These are phyloP conservation scores for Claviceps monticola DNA, from an alignment of 2,329 filamentous ascomycete genomes.

Conservation along the genomic window DNA sequence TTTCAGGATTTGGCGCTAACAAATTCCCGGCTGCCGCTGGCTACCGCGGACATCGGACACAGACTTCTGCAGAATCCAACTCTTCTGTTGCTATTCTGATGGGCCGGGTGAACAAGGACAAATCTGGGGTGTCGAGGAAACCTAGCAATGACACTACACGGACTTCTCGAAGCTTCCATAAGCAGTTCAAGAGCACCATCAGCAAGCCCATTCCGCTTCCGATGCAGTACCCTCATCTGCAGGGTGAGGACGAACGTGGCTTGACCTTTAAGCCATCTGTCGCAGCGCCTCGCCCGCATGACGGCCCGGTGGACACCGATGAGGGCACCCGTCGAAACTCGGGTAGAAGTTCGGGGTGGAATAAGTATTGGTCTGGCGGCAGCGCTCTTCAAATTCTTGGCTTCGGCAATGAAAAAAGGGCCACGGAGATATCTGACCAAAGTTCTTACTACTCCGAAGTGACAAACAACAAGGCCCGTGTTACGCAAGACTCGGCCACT, in stretches of 20 bases:
- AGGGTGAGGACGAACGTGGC: constrained; percentile 27
- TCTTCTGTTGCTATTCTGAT: constrained; percentile 53
- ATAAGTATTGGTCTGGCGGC: constrained; percentile 63
- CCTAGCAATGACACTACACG: constrained; percentile 40
- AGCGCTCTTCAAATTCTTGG: constrained; percentile 54
- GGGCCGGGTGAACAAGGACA: constrained; percentile 42
- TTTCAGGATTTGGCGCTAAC: constrained; percentile 32
- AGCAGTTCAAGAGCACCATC: constrained; percentile 48
- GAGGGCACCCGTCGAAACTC: constrained; percentile 47
- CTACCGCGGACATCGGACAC: constrained; percentile 37
- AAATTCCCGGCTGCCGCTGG: constrained; percentile 22
- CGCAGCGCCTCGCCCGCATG: constrained; percentile 22
- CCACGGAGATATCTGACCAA: constrained; percentile 39
- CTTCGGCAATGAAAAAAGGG: constrained; percentile 35
- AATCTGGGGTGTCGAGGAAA: constrained; percentile 32
- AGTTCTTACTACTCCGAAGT: constrained; percentile 41
- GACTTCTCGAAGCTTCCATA: constrained; percentile 40
- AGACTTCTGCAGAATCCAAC: constrained; percentile 42
- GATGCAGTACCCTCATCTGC: constrained; percentile 17
- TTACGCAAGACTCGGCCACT: constrained; percentile 53
- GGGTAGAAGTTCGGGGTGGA: constrained; percentile 62
- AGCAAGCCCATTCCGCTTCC: constrained; percentile 44
- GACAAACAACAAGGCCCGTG: constrained; percentile 20
- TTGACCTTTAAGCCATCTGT: constrained; percentile 24
- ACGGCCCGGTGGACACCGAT: constrained; percentile 20